Evolutionary conservation across 129 eudicot species (phyloP).

Genomic region (Artemisia tridentata): DNA sequence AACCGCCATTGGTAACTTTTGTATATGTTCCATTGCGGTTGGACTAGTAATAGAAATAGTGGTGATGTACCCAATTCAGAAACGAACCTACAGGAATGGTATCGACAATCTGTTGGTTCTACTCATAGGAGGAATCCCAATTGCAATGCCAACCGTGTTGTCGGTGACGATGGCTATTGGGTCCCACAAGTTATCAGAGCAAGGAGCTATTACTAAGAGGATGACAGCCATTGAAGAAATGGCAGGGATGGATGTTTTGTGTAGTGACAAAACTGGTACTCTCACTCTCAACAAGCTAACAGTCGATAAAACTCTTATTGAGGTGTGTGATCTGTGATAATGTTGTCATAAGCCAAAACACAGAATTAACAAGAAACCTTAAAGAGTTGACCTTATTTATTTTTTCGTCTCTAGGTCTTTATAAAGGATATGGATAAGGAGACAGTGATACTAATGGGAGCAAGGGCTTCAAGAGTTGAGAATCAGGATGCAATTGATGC

Average conservation of each 20-base stretch:
- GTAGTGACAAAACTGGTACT: conserved; percentile 96
- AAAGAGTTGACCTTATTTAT: neutral
- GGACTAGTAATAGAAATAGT: conserved; percentile 65
- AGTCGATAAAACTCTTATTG: conserved; percentile 68
- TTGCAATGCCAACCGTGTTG: conserved; percentile 91
- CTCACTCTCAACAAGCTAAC: conserved; percentile 86
- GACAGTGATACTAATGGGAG: conserved; percentile 49
- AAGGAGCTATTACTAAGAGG: conserved; percentile 91
- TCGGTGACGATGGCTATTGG: conserved; percentile 96
- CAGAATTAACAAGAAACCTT: neutral
- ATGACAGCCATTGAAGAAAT: conserved; percentile 96
- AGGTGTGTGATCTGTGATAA: conserved; percentile 36
- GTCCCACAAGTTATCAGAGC: conserved; percentile 75
- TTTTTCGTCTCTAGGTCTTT: conserved; percentile 39
- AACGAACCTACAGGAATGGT: conserved; percentile 71
- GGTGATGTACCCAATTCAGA: conserved; percentile 85
- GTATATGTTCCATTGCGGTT: conserved; percentile 72
- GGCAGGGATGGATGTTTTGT: conserved; percentile 96
- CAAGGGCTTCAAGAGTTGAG: conserved; percentile 90
- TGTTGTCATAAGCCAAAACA: neutral
- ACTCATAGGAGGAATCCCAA: conserved; percentile 88
- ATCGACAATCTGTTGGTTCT: conserved; percentile 79
- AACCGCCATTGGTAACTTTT: conserved; percentile 73
- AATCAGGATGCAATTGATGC: conserved; percentile 94
- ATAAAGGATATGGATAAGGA: conserved; percentile 59